Evolutionary conservation across 805 yeast genomes (phyloP).

Genomic region (Kuraishia ogatae): DNA sequence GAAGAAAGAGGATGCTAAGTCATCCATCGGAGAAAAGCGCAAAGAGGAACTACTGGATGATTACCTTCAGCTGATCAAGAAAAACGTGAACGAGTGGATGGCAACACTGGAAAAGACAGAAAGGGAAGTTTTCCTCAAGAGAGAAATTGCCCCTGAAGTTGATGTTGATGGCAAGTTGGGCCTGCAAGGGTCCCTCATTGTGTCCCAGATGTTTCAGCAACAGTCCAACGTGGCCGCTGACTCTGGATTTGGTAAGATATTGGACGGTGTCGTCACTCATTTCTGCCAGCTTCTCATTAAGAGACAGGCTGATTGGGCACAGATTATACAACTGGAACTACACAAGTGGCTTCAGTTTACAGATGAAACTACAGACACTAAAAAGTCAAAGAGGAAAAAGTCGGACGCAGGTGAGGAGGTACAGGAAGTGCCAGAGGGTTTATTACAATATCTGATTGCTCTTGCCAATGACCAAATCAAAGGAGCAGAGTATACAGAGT

Average conservation of each 20-base stretch:
- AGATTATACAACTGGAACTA: constrained; percentile 46
- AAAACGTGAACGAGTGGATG: constrained; percentile 83
- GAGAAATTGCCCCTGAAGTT: constrained; percentile 58
- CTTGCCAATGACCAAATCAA: constrained; percentile 78
- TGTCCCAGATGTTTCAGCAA: constrained; percentile 78
- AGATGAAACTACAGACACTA: constrained; percentile 11
- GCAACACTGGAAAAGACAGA: constrained; percentile 59
- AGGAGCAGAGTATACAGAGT: constrained; percentile 62
- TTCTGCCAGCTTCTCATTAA: constrained; percentile 52
- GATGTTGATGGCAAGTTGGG: constrained; percentile 59
- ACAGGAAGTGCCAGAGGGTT: constrained; percentile 56
- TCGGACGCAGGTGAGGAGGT: constrained; percentile 28
- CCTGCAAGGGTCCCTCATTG: constrained; percentile 69
- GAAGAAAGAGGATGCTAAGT: constrained; percentile 32
- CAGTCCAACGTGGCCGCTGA: constrained; percentile 85
- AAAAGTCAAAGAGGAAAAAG: constrained; percentile 20
- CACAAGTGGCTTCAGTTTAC: constrained; percentile 15
- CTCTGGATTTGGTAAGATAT: constrained; percentile 70
- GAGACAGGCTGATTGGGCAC: constrained; percentile 58
- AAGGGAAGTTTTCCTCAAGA: constrained; percentile 48
- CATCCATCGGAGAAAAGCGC: constrained; percentile 63
- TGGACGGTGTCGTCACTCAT: constrained; percentile 69
- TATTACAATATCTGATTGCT: constrained; percentile 74
- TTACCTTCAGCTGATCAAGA: constrained; percentile 60
- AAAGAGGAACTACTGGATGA: constrained; percentile 71